Conservation (phyloP, 176 grass and related monocot genomes). For the Olyra latifolia region DNA sequence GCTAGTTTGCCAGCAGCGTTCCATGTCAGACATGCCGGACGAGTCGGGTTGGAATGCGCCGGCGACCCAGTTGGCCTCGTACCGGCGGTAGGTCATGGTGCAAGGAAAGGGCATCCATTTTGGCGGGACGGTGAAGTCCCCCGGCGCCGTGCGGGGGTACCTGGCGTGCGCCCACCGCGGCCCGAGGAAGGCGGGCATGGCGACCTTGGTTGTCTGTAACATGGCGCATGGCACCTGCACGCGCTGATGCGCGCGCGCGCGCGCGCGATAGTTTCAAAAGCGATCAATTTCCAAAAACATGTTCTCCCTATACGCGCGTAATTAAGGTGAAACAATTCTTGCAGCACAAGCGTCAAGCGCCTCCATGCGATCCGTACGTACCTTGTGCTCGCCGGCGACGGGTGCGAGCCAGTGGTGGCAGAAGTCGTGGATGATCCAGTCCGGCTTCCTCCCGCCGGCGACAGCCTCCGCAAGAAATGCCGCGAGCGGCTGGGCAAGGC, state of each 20-base stretch:
- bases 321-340: background rate
- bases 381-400: constrained; percentile 8
- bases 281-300: background rate
- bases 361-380: too few relatives aligned
- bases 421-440: constrained; percentile 54
- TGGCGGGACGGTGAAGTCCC: constrained; percentile 37
- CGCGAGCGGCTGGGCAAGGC: background rate
- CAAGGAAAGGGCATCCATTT: constrained; percentile 34
- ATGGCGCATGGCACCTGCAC: constrained; percentile 17
- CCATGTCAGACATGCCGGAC: constrained; percentile 20
- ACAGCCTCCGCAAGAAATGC: background rate
- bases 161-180: background rate
- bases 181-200: constrained; percentile 23
- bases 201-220: background rate
- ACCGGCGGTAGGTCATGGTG: constrained; percentile 29
- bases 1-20: background rate
- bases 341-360: too few relatives aligned
- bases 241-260: too few relatives aligned
- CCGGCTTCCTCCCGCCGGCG: constrained; percentile 6
- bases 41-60: background rate
- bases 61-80: constrained; percentile 19
- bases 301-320: too few relatives aligned
- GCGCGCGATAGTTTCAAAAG: too few relatives aligned
- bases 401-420: constrained; percentile 32
- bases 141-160: background rate